Evolutionary conservation across 2,329 filamentous ascomycete genomes (phyloP), one percentile per base, ranked within the genome.

Genomic region (Arthrobotrys sphaeroides): DNA sequence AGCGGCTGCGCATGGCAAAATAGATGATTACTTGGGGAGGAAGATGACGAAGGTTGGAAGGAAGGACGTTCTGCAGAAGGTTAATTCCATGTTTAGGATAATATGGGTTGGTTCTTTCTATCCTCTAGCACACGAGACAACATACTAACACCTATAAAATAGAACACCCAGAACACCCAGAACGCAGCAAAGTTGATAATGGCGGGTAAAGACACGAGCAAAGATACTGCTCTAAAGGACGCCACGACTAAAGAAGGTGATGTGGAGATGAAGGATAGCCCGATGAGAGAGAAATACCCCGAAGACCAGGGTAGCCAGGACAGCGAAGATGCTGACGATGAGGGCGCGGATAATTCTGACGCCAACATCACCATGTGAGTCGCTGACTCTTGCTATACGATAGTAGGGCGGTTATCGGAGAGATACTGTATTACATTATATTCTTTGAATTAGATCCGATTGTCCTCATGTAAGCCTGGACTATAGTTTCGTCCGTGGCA

Each of bases 11-110:
- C 78, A 78, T 18, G 64, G 72, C 66, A 77, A 77, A 60, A 62
- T 78, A 6, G 78, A 79, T 22, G 78, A 79, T 40, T 77, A 78
- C 5, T 68, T 78, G 3, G 73, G 78, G 7, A 67, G 78, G 24
- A 79, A 80, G 53, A 78, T 78, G 73, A 79, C 78, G 5, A 79
- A 76, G 26, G 77, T 80, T 16, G 69, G 67, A 1, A 69, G 75
- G 33, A 77, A 79, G 13, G 78, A 80, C 33, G 70, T 80, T 10
- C 73, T 80, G 26, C 77, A 73, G 61, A 78, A 78, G 40, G 78
- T 77, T 26, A 77, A 77, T 49, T 65, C 73, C 2, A 70, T 77
- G 73, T 77, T 77, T 53, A 70, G 61, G 28, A 77, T 55, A 10
- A 75, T 75, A 26, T 74, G 61, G 69, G 69, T 74, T 61, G 13